Base-by-base conservation (phyloP, 2,329 filamentous ascomycete genomes). In the Cladosporium sp. region DNA sequence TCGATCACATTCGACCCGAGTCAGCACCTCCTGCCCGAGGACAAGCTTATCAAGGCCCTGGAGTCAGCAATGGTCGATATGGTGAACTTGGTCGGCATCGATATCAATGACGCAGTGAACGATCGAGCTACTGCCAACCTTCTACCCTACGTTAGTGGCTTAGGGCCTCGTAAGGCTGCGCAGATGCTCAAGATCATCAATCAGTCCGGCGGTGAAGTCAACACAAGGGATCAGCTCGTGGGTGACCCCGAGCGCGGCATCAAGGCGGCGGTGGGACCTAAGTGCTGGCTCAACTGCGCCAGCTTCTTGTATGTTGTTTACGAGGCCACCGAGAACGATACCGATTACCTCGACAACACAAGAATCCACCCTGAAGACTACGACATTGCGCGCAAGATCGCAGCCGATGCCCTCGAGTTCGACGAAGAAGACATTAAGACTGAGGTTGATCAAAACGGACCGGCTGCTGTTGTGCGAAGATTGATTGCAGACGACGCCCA, bases 21-120 rank as follows among this genome's bases (percentile, higher is more conserved):
- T 60, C 93, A 98, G 67, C 86, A 91, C 54, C 79, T 96, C 25
- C 78, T 98, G 12, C 86, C 91, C 0, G 82, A 90, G 53, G 92
- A 97, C 32, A 91, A 95, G 72, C 77, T 98, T 33, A 74, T 85
- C 55, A 90, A 88, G 66, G 83, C 89, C 53, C 78, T 98, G 13
- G 93, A 98, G 62, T 94, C 88, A n/a, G 89, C 92, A 38, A 88
- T 98, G 82, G 92, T 98, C 9, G 93, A 98, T 66, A 95, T 95
- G 79, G 93, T 98, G 59, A 98, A 98, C 66, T 82, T 98, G 38
- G 90, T 91, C 39, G 93, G 93, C 63, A 88, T 98, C 32, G 88
- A 97, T 61, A 86, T 98, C 63, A 95, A 96, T 61, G 91, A 96
- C 57, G 90, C 91, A 12, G 84, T 95, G 50, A 78, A 77, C 36